Evolutionary conservation across 106 monocot species (phyloP), one percentile per base, ranked within the genome.

Genomic region (Ottelia alismoides): DNA sequence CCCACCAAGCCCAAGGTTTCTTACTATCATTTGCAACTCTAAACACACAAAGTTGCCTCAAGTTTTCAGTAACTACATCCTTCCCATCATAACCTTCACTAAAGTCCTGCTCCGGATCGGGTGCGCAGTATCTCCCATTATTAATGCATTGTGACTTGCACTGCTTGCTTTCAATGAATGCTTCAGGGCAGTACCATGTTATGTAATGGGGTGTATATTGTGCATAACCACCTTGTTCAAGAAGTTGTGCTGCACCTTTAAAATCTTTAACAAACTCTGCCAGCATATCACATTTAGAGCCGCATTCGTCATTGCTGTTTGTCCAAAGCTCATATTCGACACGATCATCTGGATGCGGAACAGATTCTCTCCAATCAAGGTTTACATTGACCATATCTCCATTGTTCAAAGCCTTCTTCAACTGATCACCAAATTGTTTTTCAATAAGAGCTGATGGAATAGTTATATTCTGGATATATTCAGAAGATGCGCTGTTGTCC

Each of bases 241-340:
- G 81, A 53, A 94, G 29, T 65, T 94, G 93, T 31, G 88, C 88
- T 28, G 77, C 77, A 53, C 93, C 93, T 65, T 76, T 94, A 54
- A 94, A 94, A 59, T 88, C 68, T 55, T 71, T 84, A 16, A 78
- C 25, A 62, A 94, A 94, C 1, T 75, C 58, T 81, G 88, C 84
- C 62, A 88, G 20, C 58, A 71, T 72, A 51, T 94, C 75, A 52
- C 93, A 88, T 57, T 94, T 94, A 58, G 78, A 18, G 10, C 93
- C 93, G 66, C 93, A 94, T 53, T 94, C 84, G 43, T 88, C 93
- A 68, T 94, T 94, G 72, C 93, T 94, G 53, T 84, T 94, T 32
- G 93, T 81, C 93, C 93, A 94, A 19, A 94, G 55, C 61, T 94
- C 88, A 60, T 88, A 94, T 55, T 94, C 88, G 2, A 94, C 93